Percentiles rank a stretch among this genome's conserved stretches.
These are phyloP conservation scores for Oryza coarctata DNA, from an alignment of 176 grass and related monocot species.

Conservation along the genomic window DNA sequence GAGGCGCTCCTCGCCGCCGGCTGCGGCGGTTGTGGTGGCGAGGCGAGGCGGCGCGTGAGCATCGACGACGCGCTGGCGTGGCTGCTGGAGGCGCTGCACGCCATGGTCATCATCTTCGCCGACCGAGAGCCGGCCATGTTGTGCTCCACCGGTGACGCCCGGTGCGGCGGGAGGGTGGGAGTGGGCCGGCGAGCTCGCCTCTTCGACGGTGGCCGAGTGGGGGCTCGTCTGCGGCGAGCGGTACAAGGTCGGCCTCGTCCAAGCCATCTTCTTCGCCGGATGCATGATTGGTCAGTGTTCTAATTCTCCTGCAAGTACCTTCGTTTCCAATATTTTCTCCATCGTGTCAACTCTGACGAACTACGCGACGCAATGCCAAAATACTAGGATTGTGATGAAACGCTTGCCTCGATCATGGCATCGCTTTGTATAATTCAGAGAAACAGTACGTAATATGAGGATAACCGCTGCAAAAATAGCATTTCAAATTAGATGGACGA, in stretches of 20 bases:
- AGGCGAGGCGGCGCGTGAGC: constrained; percentile 30
- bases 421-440: neutral
- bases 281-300: constrained; percentile 71
- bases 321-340: neutral
- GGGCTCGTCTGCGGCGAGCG: constrained; percentile 65
- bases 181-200: constrained; percentile 43
- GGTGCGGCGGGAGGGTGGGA: constrained; percentile 56
- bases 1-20: constrained; percentile 28
- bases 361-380: neutral
- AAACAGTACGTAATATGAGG: neutral
- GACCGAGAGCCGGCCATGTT: constrained; percentile 59
- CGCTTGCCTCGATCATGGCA: neutral
- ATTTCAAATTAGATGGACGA: neutral
- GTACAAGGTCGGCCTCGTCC: constrained; percentile 86
- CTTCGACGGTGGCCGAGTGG: constrained; percentile 84
- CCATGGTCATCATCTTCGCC: constrained; percentile 96
- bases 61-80: constrained; percentile 81
- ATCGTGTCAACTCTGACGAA: neutral
- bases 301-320: neutral
- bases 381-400: neutral
- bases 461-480: neutral
- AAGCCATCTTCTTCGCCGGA: constrained; percentile 72
- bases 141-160: neutral
- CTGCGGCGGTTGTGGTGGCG: neutral
- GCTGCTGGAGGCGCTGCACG: constrained; percentile 88